Evolutionary conservation across 176 grass and related monocot genomes (phyloP).

Genomic region (Pharus latifolius): DNA sequence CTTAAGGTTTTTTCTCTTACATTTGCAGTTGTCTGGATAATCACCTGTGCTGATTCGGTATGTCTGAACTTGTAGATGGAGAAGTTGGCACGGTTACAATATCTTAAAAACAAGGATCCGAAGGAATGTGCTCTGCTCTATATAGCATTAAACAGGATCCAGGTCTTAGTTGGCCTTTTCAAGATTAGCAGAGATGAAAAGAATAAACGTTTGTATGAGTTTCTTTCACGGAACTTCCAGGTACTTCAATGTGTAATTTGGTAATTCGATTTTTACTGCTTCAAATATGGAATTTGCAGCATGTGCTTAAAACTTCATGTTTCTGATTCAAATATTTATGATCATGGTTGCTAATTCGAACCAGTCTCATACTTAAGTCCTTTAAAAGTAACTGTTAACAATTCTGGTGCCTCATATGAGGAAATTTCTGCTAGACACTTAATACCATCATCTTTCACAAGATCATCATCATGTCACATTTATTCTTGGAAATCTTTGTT

Average conservation of each 20-base stretch:
- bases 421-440: not conserved
- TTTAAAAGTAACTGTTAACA: slow-evolving; percentile 8
- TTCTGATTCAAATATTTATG: not conserved
- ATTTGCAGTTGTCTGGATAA: slow-evolving; percentile 33
- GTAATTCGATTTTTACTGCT: not conserved
- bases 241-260: slow-evolving; percentile 23
- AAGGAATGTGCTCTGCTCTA: slow-evolving; percentile 93
- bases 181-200: slow-evolving; percentile 92
- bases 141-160: slow-evolving; percentile 81
- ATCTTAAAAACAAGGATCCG: slow-evolving; percentile 86
- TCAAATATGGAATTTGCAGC: not conserved
- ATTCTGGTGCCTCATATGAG: slow-evolving; percentile 6
- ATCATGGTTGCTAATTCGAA: not conserved
- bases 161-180: slow-evolving; percentile 88
- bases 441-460: not conserved
- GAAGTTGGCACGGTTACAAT: slow-evolving; percentile 88
- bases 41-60: slow-evolving; percentile 35
- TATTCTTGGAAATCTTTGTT: too few species aligned
- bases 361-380: not conserved
- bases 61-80: slow-evolving; percentile 77
- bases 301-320: slow-evolving; percentile 8
- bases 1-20: not conserved
- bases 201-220: slow-evolving; percentile 68
- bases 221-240: slow-evolving; percentile 92
- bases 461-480: too few species aligned